These are phyloP conservation scores for Kalmusia sp. DNA, from an alignment of 2,329 filamentous ascomycete genomes.

Conservation along the genomic window DNA sequence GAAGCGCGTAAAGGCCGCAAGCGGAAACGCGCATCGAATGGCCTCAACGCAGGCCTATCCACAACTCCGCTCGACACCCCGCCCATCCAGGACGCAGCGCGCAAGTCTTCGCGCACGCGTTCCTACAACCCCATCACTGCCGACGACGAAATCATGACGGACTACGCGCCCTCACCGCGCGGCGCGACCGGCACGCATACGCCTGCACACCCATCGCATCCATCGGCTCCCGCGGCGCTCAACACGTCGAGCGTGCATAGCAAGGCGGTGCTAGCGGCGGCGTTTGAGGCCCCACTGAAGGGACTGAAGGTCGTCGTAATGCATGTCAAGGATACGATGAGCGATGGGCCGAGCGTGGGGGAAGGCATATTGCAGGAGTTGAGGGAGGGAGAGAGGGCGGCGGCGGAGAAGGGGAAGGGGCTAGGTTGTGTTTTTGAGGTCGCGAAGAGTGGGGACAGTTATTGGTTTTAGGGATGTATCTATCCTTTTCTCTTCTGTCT, in stretches of 20 bases:
- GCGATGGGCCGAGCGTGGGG: slow-evolving; percentile 70
- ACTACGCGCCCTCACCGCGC: slow-evolving; percentile 22
- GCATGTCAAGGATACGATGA: slow-evolving; percentile 87
- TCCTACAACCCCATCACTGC: slow-evolving; percentile 8
- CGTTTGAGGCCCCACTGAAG: slow-evolving; percentile 60
- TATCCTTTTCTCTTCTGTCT: too few relatives aligned
- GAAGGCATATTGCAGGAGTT: slow-evolving; percentile 76
- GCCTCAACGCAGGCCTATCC: slow-evolving; percentile 20
- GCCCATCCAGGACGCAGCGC: too few relatives aligned
- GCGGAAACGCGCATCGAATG: slow-evolving; percentile 66
- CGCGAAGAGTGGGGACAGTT: slow-evolving; percentile 68
- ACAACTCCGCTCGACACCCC: not conserved
- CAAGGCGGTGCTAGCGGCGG: slow-evolving; percentile 34
- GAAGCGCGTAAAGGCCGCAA: slow-evolving; percentile 59
- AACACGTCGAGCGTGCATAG: slow-evolving; percentile 32
- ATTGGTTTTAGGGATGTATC: slow-evolving; percentile 53
- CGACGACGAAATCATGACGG: slow-evolving; percentile 39
- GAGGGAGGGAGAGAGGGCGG: slow-evolving; percentile 62
- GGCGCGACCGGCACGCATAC: slow-evolving; percentile 29
- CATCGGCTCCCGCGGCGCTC: slow-evolving; percentile 30
- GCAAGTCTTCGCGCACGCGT: slow-evolving; percentile 10
- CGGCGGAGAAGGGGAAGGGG: slow-evolving; percentile 58
- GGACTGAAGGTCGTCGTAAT: slow-evolving; percentile 87
- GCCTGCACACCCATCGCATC: slow-evolving; percentile 21
- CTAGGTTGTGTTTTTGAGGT: slow-evolving; percentile 84